phyloP scores from a whole-genome alignment of 352 stramenopile genomes.

The Phytopythium vexans region DNA sequence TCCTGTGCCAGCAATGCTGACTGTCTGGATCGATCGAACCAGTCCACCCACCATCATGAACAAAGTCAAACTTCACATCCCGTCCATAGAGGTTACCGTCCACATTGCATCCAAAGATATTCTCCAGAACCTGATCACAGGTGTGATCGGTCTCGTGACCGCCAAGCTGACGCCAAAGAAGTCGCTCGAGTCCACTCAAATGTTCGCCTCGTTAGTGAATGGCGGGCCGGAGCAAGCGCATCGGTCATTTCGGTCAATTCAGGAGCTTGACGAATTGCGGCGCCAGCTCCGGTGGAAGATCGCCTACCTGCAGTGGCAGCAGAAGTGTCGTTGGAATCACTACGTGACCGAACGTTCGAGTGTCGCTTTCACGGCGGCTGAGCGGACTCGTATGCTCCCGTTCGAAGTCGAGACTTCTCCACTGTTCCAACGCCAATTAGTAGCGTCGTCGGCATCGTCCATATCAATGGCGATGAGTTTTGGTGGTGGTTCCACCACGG shows the following conservation, averaged over 20 bases:
- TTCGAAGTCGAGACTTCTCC: conserved; percentile 50
- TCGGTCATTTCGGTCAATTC: conserved; percentile 14
- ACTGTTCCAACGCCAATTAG: conserved; percentile 28
- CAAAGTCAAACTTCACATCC: conserved; percentile 54
- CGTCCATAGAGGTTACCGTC: conserved; percentile 46
- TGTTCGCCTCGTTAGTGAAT: too few relatives aligned
- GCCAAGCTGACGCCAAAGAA: conserved; percentile 45
- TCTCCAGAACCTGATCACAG: conserved; percentile 44
- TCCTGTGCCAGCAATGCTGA: conserved; percentile 52
- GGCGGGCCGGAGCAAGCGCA: background rate
- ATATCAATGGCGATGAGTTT: conserved; percentile 18
- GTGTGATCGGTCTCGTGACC: conserved; percentile 29
- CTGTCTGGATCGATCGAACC: conserved; percentile 46
- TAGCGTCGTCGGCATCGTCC: background rate
- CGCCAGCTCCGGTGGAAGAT: conserved; percentile 70
- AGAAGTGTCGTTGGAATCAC: conserved; percentile 55
- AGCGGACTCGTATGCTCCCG: conserved; percentile 24
- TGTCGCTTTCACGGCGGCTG: conserved; percentile 32
- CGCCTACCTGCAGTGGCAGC: conserved; percentile 44
- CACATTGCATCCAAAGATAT: conserved; percentile 59
- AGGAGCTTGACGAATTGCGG: conserved; percentile 41
- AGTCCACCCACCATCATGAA: conserved; percentile 14
- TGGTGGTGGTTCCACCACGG: background rate
- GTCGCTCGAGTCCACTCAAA: conserved; percentile 11
- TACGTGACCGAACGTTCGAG: conserved; percentile 41